Conservation (phyloP, 1,139 yeast genomes). For the Suhomyces bribrorum region DNA sequence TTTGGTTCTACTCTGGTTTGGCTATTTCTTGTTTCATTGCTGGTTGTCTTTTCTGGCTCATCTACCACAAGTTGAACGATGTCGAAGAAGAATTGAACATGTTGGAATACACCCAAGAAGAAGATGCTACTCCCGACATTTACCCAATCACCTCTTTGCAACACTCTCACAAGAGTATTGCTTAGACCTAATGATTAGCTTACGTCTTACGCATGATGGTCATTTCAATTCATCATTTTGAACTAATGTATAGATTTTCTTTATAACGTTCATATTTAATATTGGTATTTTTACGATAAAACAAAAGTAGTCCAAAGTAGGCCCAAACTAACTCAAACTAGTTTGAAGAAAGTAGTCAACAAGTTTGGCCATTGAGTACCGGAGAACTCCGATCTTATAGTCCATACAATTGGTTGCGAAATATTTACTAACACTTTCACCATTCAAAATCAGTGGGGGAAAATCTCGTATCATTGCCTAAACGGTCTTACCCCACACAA, state of each 20-base stretch:
- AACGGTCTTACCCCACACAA: too few relatives aligned
- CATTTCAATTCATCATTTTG: background rate
- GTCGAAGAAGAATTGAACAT: conserved; percentile 63
- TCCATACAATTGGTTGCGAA: too few relatives aligned
- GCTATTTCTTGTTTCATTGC: conserved; percentile 60
- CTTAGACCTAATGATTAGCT: conserved; percentile 5
- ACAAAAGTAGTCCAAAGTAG: too few relatives aligned
- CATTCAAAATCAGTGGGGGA: too few relatives aligned
- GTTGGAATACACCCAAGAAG: conserved; percentile 41
- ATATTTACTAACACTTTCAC: too few relatives aligned
- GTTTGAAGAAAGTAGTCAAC: too few relatives aligned
- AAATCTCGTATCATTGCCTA: too few relatives aligned
- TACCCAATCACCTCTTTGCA: conserved; percentile 16
- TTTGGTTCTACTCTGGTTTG: conserved; percentile 67
- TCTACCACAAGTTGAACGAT: conserved; percentile 56
- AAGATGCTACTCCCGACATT: conserved; percentile 16
- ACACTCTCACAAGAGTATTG: conserved; percentile 19
- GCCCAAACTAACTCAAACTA: too few relatives aligned
- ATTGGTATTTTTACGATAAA: background rate
- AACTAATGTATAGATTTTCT: background rate
- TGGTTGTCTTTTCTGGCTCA: conserved; percentile 63
- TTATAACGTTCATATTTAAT: background rate
- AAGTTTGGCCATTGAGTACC: too few relatives aligned
- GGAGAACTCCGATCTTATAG: too few relatives aligned
- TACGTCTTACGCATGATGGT: background rate